phyloP scores from a whole-genome alignment of 2,329 filamentous ascomycete species.

The Stromatinia cepivora region DNA sequence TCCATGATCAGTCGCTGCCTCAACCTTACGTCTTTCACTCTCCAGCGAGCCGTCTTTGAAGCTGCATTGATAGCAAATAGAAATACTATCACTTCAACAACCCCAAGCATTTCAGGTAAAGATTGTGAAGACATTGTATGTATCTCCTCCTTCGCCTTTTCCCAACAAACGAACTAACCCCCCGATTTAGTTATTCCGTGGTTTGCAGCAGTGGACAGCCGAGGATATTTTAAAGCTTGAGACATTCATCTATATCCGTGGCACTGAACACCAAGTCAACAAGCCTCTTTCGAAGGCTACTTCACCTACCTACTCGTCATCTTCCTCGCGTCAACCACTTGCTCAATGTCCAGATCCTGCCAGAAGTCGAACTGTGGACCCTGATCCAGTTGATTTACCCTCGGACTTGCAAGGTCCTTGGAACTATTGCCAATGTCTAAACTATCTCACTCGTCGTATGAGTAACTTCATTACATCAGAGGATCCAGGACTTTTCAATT shows the following conservation, averaged over 20 bases:
- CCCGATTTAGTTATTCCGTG: background rate
- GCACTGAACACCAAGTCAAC: background rate
- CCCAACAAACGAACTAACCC: background rate
- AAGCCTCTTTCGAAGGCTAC: background rate
- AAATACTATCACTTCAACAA: background rate
- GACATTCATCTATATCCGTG: background rate
- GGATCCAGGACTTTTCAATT: background rate
- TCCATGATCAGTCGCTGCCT: background rate
- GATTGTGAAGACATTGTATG: background rate
- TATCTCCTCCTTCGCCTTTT: background rate
- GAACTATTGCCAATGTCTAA: background rate
- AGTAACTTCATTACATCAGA: background rate
- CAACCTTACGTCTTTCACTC: background rate
- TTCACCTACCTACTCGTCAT: background rate
- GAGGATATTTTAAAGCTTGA: background rate
- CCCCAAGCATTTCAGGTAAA: background rate
- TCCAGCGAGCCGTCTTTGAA: background rate
- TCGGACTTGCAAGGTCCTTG: background rate
- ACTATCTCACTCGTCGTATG: constrained; percentile 1
- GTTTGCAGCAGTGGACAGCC: background rate
- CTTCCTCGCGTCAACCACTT: background rate
- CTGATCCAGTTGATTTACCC: background rate
- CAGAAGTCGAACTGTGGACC: too few species aligned
- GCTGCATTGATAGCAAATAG: background rate
- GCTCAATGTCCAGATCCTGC: background rate